Base-by-base conservation (phyloP, 306 rosid genomes). In the Trifolium repens region DNA sequence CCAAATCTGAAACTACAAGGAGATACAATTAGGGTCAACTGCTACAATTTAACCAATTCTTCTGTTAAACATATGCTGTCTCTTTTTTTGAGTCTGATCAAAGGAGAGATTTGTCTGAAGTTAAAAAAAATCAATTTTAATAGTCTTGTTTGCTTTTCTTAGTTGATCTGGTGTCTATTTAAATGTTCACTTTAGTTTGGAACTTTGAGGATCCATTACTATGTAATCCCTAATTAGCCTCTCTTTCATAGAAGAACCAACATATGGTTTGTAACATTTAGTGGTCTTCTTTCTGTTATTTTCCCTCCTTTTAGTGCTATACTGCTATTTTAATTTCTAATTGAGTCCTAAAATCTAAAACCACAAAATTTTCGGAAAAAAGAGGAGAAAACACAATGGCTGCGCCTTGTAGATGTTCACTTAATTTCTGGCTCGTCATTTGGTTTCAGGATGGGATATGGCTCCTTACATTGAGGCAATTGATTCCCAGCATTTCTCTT, bases 401-500 rank as follows among this genome's bases (percentile, higher is more conserved):
- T 37, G 44, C 52, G 43, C 66, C 44, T 61, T 61, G 42, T 66
- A 50, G 4, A 43, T 68, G 58, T 40, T 77, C 42, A 26, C 35
- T 66, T 71, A 43, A 67, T 61, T 60, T 59, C 69, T 79, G 54
- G 65, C 27, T 43, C 52, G 71, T 85, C 58, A 71, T 44, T 47
- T 67, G 73, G 53, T 80, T 90, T 78, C 91, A 94, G 98, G 93
- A 80, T 94, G 98, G 98, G 96, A 94, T 80, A 94, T 94, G 97
- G 98, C 98, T 79, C 98, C 98, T 63, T 94, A 90, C 75, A 91
- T 94, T 13, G 97, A 91, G 84, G 97, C 98, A 69, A 87, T 91
- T 57, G 94, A 94, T 81, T 84, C 91, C 78, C 98, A 91, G 86
- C 82, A 74, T 42, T 82, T 78, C 40, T 82, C 87, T 73, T 76